Conservation (phyloP, 345 rosid species). For the Citrus medica region DNA sequence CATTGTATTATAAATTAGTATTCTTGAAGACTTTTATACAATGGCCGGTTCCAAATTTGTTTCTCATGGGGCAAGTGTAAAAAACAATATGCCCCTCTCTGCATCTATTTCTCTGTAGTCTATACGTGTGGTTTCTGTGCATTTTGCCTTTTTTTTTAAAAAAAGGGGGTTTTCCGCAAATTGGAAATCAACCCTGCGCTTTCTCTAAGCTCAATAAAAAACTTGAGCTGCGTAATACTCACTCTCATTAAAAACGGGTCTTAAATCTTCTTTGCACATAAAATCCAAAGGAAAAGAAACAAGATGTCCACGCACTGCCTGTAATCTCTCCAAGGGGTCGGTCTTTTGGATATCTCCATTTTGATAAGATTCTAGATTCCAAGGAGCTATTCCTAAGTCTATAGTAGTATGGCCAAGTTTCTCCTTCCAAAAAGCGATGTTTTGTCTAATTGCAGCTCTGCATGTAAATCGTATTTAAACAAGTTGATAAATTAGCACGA, state of each 20-base stretch:
- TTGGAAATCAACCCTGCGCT: neutral
- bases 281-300: constrained; percentile 94
- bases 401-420: constrained; percentile 81
- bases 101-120: neutral
- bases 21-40: neutral
- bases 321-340: constrained; percentile 67
- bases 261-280: constrained; percentile 88
- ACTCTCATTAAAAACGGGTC: constrained; percentile 93
- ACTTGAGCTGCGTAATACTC: constrained; percentile 97
- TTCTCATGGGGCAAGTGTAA: neutral
- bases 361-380: constrained; percentile 58
- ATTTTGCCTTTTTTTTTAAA: too few species aligned
- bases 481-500: neutral
- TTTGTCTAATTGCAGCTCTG: constrained; percentile 71
- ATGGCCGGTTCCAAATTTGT: neutral
- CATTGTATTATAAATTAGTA: neutral
- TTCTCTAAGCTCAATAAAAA: constrained; percentile 48
- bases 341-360: constrained; percentile 56
- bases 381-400: constrained; percentile 87
- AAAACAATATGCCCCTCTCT: neutral
- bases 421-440: constrained; percentile 65
- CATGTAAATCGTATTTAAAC: constrained; percentile 4
- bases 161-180: neutral
- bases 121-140: neutral
- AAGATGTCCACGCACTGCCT: constrained; percentile 70